Conservation (phyloP, 768 basidiomycete species). For the Holtermannia corniformis region DNA sequence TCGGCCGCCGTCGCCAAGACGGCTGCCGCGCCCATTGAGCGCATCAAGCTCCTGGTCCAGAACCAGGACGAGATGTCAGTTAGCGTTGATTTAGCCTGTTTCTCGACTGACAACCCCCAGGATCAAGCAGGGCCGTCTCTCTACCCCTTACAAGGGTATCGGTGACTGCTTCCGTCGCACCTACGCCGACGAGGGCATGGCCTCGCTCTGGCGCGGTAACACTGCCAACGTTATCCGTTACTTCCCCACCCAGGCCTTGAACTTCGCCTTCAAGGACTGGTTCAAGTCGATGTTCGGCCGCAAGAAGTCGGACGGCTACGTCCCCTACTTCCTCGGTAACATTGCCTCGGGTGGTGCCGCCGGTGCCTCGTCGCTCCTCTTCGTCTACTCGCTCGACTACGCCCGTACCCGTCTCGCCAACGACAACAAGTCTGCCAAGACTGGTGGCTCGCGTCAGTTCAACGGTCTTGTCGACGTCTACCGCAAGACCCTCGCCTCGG, state of each 20-base stretch:
- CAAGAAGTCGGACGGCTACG: constrained; percentile 96
- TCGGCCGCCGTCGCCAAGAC: constrained; percentile 88
- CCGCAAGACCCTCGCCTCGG: constrained; percentile 91
- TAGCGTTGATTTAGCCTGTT: background rate
- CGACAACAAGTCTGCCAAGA: constrained; percentile 83
- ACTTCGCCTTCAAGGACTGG: constrained; percentile 94
- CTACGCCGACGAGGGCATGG: constrained; percentile 87
- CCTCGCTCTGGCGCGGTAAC: constrained; percentile 98
- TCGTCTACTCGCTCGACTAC: constrained; percentile 99
- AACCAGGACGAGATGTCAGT: constrained; percentile 96
- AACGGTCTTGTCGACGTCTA: constrained; percentile 97
- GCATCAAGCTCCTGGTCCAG: constrained; percentile 95
- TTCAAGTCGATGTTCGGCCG: constrained; percentile 92
- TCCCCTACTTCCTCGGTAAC: constrained; percentile 97
- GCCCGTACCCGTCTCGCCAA: constrained; percentile 87
- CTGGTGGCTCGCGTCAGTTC: constrained; percentile 88
- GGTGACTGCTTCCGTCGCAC: constrained; percentile 84
- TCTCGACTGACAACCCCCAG: constrained; percentile 39
- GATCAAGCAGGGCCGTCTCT: constrained; percentile 99
- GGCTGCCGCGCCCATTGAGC: constrained; percentile 97
- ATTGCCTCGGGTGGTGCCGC: constrained; percentile 86
- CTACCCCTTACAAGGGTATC: constrained; percentile 93
- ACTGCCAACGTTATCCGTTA: constrained; percentile 99
- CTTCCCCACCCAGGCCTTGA: constrained; percentile 99
- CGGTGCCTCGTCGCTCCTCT: constrained; percentile 95